phyloP scores from a whole-genome alignment of 2,329 filamentous ascomycete species.

The Phyllosticta citribraziliensis region DNA sequence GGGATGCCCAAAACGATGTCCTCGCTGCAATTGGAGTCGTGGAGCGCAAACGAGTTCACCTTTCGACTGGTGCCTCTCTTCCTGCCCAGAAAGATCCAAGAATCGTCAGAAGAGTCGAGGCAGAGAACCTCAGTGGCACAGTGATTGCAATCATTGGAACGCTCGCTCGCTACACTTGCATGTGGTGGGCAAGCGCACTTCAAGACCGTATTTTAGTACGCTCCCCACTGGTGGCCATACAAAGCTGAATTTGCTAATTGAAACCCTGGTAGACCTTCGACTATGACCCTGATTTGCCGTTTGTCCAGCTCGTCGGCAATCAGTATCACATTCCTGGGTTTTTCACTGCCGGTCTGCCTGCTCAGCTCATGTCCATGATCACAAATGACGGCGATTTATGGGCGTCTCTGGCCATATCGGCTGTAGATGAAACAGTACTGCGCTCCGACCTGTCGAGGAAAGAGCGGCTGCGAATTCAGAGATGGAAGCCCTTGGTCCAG shows the following conservation, averaged over 20 bases:
- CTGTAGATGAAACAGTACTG: not conserved
- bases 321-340: slow-evolving; percentile 1
- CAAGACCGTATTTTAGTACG: slow-evolving; percentile 9
- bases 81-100: slow-evolving; percentile 6
- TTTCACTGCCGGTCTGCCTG: slow-evolving; percentile 7
- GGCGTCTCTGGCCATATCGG: slow-evolving; percentile 3
- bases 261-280: not conserved
- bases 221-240: not conserved
- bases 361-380: slow-evolving; percentile 10
- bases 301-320: not conserved
- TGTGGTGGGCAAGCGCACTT: slow-evolving; percentile 8
- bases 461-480: not conserved
- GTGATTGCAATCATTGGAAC: slow-evolving; percentile 2
- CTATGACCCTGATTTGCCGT: slow-evolving; percentile 3
- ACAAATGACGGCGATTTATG: slow-evolving; percentile 8
- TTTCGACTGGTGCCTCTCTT: not conserved
- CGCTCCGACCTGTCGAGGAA: not conserved
- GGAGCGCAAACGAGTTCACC: slow-evolving; percentile 24
- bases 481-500: slow-evolving; percentile 3
- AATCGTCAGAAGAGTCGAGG: slow-evolving; percentile 4
- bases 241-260: not conserved
- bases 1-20: slow-evolving; percentile 39
- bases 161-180: not conserved
- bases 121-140: slow-evolving; percentile 8
- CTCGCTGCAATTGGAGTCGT: slow-evolving; percentile 39